Evolutionary conservation across 2,329 filamentous ascomycete genomes (phyloP).

Genomic region (Xylaria sp.): DNA sequence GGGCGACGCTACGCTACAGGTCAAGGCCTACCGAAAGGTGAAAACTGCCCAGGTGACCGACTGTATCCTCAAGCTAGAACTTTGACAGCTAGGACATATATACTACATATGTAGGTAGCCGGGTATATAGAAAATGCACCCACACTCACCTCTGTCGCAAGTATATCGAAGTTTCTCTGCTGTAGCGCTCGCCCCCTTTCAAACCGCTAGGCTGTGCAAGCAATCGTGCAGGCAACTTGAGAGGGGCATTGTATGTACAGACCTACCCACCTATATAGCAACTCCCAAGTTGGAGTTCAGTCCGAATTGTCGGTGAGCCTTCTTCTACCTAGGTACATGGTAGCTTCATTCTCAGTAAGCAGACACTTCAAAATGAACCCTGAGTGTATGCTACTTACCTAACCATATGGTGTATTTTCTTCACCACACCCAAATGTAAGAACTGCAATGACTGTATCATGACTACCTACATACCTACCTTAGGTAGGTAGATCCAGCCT

Average conservation of each 20-base stretch:
- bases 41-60: background rate
- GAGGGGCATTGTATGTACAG: background rate
- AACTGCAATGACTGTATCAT: too few species aligned
- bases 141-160: too few species aligned
- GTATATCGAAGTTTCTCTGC: background rate
- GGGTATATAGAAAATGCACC: background rate
- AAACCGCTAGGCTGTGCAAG: slow-evolving; percentile 7
- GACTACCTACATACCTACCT: background rate
- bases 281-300: slow-evolving; percentile 1
- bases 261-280: background rate
- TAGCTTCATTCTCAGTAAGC: too few species aligned
- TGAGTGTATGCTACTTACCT: background rate
- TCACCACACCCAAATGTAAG: too few species aligned
- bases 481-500: background rate
- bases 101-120: background rate
- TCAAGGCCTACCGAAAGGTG: background rate
- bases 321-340: background rate
- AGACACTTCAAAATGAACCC: background rate
- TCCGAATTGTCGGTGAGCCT: slow-evolving; percentile 9
- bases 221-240: slow-evolving; percentile 13
- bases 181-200: background rate
- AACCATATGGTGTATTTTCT: background rate
- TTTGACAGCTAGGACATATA: background rate
- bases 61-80: background rate
- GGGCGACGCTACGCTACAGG: background rate